phyloP scores from a whole-genome alignment of 345 rosid species.

The Melaleuca quinquenervia region DNA sequence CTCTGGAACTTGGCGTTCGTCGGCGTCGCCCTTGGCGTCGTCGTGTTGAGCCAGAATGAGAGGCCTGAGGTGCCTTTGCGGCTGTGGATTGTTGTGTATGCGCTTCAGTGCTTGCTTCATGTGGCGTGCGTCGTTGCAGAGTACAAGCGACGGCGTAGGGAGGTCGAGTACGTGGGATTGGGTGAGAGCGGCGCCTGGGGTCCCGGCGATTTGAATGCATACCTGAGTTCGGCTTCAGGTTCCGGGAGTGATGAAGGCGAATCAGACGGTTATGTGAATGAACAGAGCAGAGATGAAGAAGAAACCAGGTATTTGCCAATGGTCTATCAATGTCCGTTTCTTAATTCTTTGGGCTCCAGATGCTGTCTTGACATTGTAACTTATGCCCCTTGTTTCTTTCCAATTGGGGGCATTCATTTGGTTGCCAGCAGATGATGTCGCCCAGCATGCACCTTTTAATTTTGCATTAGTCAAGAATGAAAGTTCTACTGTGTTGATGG shows the following conservation, averaged over 20 bases:
- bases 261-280: slow-evolving; percentile 14
- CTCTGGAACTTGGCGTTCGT: slow-evolving; percentile 62
- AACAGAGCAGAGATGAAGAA: slow-evolving; percentile 16
- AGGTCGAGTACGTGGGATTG: slow-evolving; percentile 1
- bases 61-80: slow-evolving; percentile 55
- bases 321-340: neutral
- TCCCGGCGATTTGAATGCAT: slow-evolving; percentile 6
- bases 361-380: neutral
- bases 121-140: slow-evolving; percentile 47
- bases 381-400: neutral
- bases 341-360: neutral
- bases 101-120: slow-evolving; percentile 58
- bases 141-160: slow-evolving; percentile 34
- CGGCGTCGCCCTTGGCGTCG: slow-evolving; percentile 27
- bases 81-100: slow-evolving; percentile 63
- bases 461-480: neutral
- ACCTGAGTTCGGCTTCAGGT: slow-evolving; percentile 1
- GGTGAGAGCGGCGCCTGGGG: slow-evolving; percentile 3
- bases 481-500: neutral
- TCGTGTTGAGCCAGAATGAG: slow-evolving; percentile 43
- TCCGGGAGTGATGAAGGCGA: slow-evolving; percentile 23
- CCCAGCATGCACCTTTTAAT: neutral
- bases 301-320: slow-evolving; percentile 28
- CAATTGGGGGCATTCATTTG: neutral
- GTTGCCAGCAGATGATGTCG: too few species aligned